Evolutionary conservation across 306 rosid genomes (phyloP), one percentile per base, ranked within the genome.

Genomic region (Rubus idaeus): DNA sequence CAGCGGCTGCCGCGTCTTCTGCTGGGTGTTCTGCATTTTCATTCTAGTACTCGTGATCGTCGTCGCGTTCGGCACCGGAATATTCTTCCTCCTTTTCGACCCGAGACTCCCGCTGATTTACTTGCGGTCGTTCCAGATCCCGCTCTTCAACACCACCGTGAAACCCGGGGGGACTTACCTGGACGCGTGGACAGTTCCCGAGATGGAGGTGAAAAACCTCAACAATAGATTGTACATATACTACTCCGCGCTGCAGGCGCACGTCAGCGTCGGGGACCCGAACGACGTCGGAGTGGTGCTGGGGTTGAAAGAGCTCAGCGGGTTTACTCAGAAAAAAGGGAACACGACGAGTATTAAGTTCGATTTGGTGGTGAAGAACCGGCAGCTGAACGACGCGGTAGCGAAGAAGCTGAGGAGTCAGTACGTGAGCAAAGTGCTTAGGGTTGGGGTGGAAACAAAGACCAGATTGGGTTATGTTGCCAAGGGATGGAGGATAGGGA

Each of bases 101-200:
- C 98, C 97, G 0, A 74, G 76, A 12, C 76, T 84, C 3, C 98
- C 98, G 0, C 76, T 68, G 8, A 87, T 92, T 77, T 88, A 82
- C 68, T 81, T 94, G 2, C 82, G 65, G 3, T 89, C 96, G 0
- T 89, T 89, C 76, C 88, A 85, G 68, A 47, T 88, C 40, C 75
- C 89, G 2, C 77, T 14, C 3, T 66, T 90, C 16, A 89, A 89
- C 35, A 42, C 26, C 13, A 66, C 71, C 6, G 71, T 42, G 18
- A 84, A 45, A 42, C 0, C 70, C 14, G 86, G 83, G 40, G 92
- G 81, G 13, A 62, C 84, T 5, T 85, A 76, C 77, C 90, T 94
- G n/a, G 67, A 83, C 79, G 87, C 90, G 7, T 16, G 73, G 17
- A 79, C 93, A 17, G 30, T 75, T 21, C 21, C 82, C 20, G 80